A percentile compares a stretch with the other conserved stretches of the same genome.
Evolutionary conservation across 192 early-diverging fungal genomes (phyloP).

Genomic region (Coemansia asiatica): DNA sequence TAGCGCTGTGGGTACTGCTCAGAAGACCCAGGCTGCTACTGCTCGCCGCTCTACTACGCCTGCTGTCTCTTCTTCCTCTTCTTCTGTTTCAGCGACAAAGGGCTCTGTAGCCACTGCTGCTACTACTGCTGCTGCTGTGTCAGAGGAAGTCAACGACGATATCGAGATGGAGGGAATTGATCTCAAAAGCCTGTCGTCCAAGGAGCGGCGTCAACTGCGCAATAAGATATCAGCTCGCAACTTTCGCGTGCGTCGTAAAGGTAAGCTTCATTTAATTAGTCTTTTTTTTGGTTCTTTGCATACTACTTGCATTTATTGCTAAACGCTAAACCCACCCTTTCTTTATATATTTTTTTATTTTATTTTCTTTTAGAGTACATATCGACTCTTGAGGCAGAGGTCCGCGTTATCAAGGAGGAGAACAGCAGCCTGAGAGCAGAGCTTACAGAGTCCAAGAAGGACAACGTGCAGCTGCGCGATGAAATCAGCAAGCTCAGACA

Average conservation of each 20-base stretch:
- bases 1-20: constrained; percentile 4
- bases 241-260: constrained; percentile 83
- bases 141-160: constrained; percentile 31
- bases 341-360: constrained; percentile 7
- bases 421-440: constrained; percentile 51
- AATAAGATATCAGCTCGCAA: constrained; percentile 88
- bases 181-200: constrained; percentile 65
- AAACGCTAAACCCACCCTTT: constrained; percentile 10
- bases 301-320: constrained; percentile 3
- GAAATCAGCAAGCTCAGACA: constrained; percentile 32
- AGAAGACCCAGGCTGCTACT: not conserved
- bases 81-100: not conserved
- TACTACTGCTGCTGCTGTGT: constrained; percentile 11
- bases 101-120: constrained; percentile 3
- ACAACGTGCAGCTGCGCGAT: constrained; percentile 47
- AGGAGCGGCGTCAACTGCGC: constrained; percentile 78
- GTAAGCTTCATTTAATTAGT: constrained; percentile 47
- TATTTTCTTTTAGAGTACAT: constrained; percentile 56
- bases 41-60: constrained; percentile 1
- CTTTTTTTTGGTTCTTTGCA: constrained; percentile 5
- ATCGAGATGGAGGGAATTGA: constrained; percentile 55
- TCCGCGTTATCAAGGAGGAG: constrained; percentile 58
- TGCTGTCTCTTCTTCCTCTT: not conserved
- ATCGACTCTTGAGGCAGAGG: constrained; percentile 60
- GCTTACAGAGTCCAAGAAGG: constrained; percentile 34